Percentiles rank a stretch among this genome's conserved stretches.
These are phyloP conservation scores for Sporodiniella umbellata DNA, from an alignment of 371 early-diverging fungal species.

Conservation along the genomic window DNA sequence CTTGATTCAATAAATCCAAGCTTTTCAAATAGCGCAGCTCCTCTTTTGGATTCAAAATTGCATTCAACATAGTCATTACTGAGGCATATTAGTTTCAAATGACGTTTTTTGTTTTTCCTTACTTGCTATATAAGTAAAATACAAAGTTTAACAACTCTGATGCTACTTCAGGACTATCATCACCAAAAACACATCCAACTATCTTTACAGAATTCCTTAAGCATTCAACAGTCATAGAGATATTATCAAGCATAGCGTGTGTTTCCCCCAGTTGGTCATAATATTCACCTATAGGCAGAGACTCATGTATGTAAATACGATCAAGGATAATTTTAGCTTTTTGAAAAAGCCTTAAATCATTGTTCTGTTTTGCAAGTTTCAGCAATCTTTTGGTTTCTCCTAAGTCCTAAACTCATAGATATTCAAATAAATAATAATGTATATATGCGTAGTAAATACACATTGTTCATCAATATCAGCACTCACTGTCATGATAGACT, in stretches of 20 bases:
- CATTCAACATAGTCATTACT: neutral
- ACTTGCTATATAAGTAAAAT: neutral
- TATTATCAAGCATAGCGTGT: conserved; percentile 6
- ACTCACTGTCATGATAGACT: too few species aligned
- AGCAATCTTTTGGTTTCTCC: too few species aligned
- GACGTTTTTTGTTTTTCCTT: too few species aligned
- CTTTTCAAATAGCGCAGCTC: neutral
- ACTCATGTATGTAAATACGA: too few species aligned
- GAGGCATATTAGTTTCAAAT: too few species aligned
- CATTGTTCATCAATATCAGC: too few species aligned
- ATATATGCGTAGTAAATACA: too few species aligned
- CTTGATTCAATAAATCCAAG: neutral
- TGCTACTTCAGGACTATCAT: conserved; percentile 25
- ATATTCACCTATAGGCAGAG: conserved; percentile 17
- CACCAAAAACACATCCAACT: conserved; percentile 18
- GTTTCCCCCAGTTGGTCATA: conserved; percentile 19
- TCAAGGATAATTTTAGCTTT: too few species aligned
- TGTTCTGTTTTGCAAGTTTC: too few species aligned
- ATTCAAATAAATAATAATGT: too few species aligned
- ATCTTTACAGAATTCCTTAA: conserved; percentile 20
- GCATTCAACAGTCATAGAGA: conserved; percentile 12
- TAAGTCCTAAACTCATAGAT: too few species aligned
- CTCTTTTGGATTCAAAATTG: neutral
- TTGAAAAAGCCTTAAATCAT: too few species aligned
- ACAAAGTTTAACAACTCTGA: conserved; percentile 34